phyloP scores from a whole-genome alignment of 768 basidiomycete genomes.

The Auriscalpium orientale region DNA sequence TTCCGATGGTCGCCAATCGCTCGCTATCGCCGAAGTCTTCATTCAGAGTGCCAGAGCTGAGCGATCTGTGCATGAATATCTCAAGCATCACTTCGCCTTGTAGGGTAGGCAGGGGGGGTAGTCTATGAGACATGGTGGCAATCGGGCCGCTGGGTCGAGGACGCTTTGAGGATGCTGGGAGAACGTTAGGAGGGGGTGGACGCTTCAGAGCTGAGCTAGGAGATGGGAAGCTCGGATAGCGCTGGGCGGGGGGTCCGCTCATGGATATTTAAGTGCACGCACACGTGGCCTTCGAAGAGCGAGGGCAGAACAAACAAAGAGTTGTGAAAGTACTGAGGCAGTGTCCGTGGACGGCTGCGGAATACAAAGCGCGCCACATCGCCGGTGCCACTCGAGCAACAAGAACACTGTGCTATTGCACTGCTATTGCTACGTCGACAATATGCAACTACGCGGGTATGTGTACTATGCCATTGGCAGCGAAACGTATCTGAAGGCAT shows the following conservation, averaged over 20 bases:
- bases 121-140: constrained; percentile 15
- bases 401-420: not conserved
- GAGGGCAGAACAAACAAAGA: not conserved
- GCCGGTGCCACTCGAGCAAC: not conserved
- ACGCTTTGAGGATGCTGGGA: constrained; percentile 29
- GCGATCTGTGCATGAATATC: constrained; percentile 63
- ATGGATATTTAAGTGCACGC: too few species aligned
- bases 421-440: not conserved
- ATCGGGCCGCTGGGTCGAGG: constrained; percentile 19
- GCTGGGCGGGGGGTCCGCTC: too few species aligned
- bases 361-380: constrained; percentile 1
- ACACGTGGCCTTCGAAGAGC: too few species aligned
- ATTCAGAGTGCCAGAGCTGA: constrained; percentile 30
- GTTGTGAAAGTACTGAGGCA: not conserved
- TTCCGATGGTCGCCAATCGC: constrained; percentile 45
- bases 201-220: not conserved
- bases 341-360: constrained; percentile 14
- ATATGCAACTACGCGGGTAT: too few species aligned
- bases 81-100: constrained; percentile 51
- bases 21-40: constrained; percentile 49
- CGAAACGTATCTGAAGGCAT: too few species aligned
- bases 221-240: too few species aligned
- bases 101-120: constrained; percentile 42
- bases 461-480: too few species aligned
- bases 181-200: constrained; percentile 7